Conservation (phyloP, 2,329 filamentous ascomycete species). For the Colletotrichum chrysophilum region DNA sequence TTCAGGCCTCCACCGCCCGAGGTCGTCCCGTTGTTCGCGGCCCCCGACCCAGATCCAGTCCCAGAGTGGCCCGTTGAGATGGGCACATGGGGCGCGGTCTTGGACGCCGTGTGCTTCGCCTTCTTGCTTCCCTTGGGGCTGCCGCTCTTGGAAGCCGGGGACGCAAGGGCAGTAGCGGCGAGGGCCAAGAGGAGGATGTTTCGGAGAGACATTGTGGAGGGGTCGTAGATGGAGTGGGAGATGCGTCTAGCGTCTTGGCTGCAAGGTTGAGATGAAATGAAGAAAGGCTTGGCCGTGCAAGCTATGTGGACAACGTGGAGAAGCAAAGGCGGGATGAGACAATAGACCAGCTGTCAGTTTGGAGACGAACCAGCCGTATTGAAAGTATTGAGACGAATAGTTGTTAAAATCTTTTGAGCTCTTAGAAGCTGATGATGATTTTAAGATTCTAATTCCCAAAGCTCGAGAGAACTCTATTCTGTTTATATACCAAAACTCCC, state of each 20-base stretch:
- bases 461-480: neutral
- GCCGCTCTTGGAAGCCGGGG: neutral
- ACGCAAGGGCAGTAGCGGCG: neutral
- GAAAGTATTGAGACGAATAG: neutral
- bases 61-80: neutral
- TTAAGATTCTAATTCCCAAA: neutral
- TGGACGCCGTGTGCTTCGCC: neutral
- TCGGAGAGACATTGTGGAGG: constrained; percentile 1
- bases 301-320: neutral
- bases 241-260: neutral
- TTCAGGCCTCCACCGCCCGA: neutral
- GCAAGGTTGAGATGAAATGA: neutral
- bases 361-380: constrained; percentile 7
- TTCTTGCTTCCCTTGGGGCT: neutral
- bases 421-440: neutral
- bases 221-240: neutral
- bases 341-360: constrained; percentile 3
- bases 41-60: neutral
- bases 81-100: neutral
- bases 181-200: constrained; percentile 12
- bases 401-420: neutral
- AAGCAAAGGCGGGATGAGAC: neutral
- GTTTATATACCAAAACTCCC: neutral
- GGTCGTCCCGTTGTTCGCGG: neutral
- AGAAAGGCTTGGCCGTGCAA: neutral